Percentiles rank a stretch among this genome's conserved stretches.
phyloP scores from a whole-genome alignment of 768 basidiomycete species.

The Agaricus sinodeliciosus region DNA sequence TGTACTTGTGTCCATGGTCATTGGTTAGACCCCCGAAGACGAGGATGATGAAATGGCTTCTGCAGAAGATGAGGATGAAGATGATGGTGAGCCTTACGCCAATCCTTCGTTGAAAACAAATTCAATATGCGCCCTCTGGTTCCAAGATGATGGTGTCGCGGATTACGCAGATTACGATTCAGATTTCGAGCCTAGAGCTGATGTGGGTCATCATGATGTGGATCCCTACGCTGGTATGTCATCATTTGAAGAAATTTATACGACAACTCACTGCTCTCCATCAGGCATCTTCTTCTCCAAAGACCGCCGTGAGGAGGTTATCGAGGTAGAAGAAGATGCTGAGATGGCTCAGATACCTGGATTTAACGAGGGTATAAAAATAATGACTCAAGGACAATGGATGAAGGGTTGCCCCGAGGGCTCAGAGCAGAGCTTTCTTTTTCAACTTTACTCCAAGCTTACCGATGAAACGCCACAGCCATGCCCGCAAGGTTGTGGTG shows the following conservation, averaged over 20 bases:
- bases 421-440: conserved; percentile 84
- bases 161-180: conserved; percentile 80
- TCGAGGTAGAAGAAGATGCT: conserved; percentile 82
- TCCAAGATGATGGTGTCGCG: conserved; percentile 28
- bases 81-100: conserved; percentile 28
- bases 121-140: neutral
- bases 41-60: conserved; percentile 43
- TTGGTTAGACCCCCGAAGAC: conserved; percentile 47
- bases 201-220: conserved; percentile 42
- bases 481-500: conserved; percentile 76
- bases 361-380: conserved; percentile 40
- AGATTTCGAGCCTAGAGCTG: conserved; percentile 51
- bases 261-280: conserved; percentile 8
- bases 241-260: neutral
- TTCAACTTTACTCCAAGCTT: conserved; percentile 75
- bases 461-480: conserved; percentile 46
- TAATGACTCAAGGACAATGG: conserved; percentile 90
- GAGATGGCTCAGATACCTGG: conserved; percentile 41
- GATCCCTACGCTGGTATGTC: conserved; percentile 83
- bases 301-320: conserved; percentile 85
- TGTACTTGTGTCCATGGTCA: neutral
- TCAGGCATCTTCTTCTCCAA: conserved; percentile 93
- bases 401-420: conserved; percentile 97
- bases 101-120: neutral
- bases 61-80: conserved; percentile 48